phyloP scores from a whole-genome alignment of 345 rosid species.

The Microthlaspi erraticum region DNA sequence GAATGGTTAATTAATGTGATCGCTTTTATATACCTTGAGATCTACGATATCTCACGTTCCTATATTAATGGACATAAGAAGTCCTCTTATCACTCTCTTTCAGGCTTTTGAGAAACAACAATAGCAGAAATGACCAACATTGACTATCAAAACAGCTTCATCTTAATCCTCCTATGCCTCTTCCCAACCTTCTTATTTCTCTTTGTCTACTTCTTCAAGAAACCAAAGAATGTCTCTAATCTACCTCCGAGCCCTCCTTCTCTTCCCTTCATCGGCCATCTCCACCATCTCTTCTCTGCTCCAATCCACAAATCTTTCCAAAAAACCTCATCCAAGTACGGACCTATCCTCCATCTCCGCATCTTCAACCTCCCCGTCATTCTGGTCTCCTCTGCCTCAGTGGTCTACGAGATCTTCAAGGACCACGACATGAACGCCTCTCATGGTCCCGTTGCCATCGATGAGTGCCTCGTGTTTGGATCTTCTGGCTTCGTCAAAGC shows the following conservation, averaged over 20 bases:
- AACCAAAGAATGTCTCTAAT: background rate
- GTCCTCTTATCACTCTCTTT: no score
- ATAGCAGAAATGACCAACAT: background rate
- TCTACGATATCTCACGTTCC: background rate
- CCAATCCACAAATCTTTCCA: conserved; percentile 13
- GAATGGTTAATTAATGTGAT: no score
- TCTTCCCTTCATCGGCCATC: conserved; percentile 11
- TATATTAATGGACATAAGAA: no score
- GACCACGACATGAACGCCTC: conserved; percentile 22
- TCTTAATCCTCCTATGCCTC: background rate
- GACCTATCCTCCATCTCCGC: conserved; percentile 29
- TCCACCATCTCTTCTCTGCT: conserved; percentile 1
- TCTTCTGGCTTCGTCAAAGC: conserved; percentile 27
- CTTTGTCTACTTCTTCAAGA: conserved; percentile 9
- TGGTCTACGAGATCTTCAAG: conserved; percentile 25
- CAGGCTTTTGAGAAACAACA: background rate
- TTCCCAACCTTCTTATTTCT: background rate
- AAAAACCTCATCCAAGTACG: background rate
- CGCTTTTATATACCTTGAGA: background rate
- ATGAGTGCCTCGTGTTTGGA: conserved; percentile 23
- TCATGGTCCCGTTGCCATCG: background rate
- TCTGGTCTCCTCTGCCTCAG: conserved; percentile 20
- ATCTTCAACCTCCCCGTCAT: conserved; percentile 12
- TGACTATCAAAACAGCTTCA: conserved; percentile 1
- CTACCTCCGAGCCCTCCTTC: conserved; percentile 26